Percentiles rank a stretch among this genome's conserved stretches.
Evolutionary conservation across 768 basidiomycete species (phyloP).

Genomic region (Tricholoma bakamatsutake): DNA sequence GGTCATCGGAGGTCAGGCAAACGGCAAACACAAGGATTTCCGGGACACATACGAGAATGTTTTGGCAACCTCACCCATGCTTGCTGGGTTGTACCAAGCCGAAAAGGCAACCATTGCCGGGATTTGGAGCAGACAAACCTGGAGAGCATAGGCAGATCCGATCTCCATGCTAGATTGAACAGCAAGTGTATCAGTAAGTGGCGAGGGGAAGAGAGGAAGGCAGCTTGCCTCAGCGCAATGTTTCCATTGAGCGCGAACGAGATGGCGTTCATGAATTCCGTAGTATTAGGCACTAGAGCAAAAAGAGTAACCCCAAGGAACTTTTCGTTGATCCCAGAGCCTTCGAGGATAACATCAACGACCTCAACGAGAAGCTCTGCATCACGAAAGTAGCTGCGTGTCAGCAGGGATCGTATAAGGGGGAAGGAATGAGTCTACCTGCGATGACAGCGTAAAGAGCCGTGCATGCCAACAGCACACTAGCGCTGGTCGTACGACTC

Average conservation of each 20-base stretch:
- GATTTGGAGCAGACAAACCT: slow-evolving; percentile 95
- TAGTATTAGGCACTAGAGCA: slow-evolving; percentile 96
- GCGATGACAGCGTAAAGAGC: slow-evolving; percentile 93
- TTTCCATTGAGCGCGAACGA: slow-evolving; percentile 96
- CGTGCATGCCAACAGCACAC: slow-evolving; percentile 85
- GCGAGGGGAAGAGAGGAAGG: background rate
- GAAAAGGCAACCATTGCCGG: slow-evolving; percentile 99
- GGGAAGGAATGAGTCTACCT: slow-evolving; percentile 45
- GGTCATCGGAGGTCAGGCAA: background rate
- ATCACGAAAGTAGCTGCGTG: slow-evolving; percentile 3
- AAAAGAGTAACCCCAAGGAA: slow-evolving; percentile 96
- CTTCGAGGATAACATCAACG: slow-evolving; percentile 88
- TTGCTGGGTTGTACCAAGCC: slow-evolving; percentile 85
- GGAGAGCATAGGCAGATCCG: slow-evolving; percentile 96
- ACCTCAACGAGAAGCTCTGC: slow-evolving; percentile 91
- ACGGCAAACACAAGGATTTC: background rate
- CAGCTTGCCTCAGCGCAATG: slow-evolving; percentile 80
- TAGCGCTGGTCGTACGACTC: slow-evolving; percentile 87
- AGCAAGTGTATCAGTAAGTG: slow-evolving; percentile 1
- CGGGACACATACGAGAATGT: slow-evolving; percentile 80
- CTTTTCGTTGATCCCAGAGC: slow-evolving; percentile 93
- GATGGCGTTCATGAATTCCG: slow-evolving; percentile 99
- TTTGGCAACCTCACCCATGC: slow-evolving; percentile 80
- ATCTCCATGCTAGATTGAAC: slow-evolving; percentile 85
- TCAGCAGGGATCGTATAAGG: background rate